phyloP scores from a whole-genome alignment of 441 rosid genomes.

The Aquilaria agallochum region DNA sequence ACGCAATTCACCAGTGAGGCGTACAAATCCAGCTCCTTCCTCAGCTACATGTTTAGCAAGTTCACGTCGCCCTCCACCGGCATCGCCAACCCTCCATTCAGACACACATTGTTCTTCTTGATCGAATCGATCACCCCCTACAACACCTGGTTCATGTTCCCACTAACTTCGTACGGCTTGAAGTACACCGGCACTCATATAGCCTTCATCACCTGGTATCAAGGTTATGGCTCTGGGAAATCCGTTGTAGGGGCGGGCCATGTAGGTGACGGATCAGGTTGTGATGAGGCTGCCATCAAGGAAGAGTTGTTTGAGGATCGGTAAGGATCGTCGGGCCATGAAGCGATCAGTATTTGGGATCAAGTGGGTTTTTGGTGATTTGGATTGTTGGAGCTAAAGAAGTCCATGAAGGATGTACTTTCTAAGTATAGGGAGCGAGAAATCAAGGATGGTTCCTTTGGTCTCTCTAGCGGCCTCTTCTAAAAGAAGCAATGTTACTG shows the following conservation, averaged over 20 bases:
- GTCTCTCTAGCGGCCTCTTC: too few species aligned
- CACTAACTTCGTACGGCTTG: slow-evolving; percentile 72
- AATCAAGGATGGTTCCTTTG: too few species aligned
- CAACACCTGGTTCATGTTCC: slow-evolving; percentile 75
- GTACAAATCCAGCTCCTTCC: slow-evolving; percentile 83
- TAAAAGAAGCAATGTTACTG: too few species aligned
- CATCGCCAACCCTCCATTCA: slow-evolving; percentile 81
- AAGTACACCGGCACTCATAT: slow-evolving; percentile 88
- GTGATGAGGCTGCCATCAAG: slow-evolving; percentile 9
- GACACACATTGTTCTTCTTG: slow-evolving; percentile 79
- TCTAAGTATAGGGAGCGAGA: too few species aligned
- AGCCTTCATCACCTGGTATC: slow-evolving; percentile 59
- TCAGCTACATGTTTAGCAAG: slow-evolving; percentile 68
- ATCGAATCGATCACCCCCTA: slow-evolving; percentile 75
- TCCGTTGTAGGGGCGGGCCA: slow-evolving; percentile 90
- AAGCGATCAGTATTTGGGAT: neutral
- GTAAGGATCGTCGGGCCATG: slow-evolving; percentile 32
- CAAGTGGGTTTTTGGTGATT: neutral
- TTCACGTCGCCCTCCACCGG: slow-evolving; percentile 90
- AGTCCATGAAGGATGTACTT: too few species aligned
- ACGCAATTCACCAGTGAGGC: slow-evolving; percentile 79
- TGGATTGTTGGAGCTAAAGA: too few species aligned
- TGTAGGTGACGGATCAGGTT: slow-evolving; percentile 72
- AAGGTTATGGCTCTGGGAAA: slow-evolving; percentile 68
- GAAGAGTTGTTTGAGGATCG: slow-evolving; percentile 23